Base-by-base conservation (phyloP, 1,139 yeast genomes). In the Arxiozyma bovina region DNA sequence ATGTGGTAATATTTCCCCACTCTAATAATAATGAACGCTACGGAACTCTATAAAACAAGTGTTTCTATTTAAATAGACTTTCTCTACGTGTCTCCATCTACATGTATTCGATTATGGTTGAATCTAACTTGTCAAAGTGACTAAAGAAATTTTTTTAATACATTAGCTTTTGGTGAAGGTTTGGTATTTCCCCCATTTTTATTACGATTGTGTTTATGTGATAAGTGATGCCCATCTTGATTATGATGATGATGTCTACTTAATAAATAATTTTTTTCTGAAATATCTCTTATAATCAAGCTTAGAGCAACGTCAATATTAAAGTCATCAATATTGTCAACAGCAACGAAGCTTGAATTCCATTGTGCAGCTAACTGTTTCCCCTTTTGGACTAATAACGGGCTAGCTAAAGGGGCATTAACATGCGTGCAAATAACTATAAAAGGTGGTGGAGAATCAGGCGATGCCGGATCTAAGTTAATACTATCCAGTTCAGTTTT, bases 361-460 rank as follows among this genome's bases (percentile, higher is more conserved):
- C 91, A 85, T 30, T 71, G 64, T 42, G 70, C 65, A 0, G 89
- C 87, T 53, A 84, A 66, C 42, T 74, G 65, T 55, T 72, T 73
- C 0, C 93, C 94, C 54, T 75, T 71, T 45, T 78, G 78, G 8
- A 85, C 71, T 49, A 85, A 66, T 15, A 74, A 64, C 0, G 87
- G 87, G 30, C 87, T 80, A 0, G 83, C 80, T 48, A 82, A 69
- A 12, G 73, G 77, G 63, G 79, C 82, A 42, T 76, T 72, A 0
- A 73, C 64, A 62, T 85, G 85, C 0, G 91, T 84, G 60, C 87
- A 84, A 1, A 83, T 75, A 3, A 86, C 73, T 68, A 86, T 73
- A 11, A 84, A 77, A 0, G 91, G 90, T 0, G 93, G 94, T 17
- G 82, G 82, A 12, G 80, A 70, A 50, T 72, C 73, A 1, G 80